These are phyloP conservation scores for Drosera capensis DNA, from an alignment of 148 eudicot genomes.

Conservation along the genomic window DNA sequence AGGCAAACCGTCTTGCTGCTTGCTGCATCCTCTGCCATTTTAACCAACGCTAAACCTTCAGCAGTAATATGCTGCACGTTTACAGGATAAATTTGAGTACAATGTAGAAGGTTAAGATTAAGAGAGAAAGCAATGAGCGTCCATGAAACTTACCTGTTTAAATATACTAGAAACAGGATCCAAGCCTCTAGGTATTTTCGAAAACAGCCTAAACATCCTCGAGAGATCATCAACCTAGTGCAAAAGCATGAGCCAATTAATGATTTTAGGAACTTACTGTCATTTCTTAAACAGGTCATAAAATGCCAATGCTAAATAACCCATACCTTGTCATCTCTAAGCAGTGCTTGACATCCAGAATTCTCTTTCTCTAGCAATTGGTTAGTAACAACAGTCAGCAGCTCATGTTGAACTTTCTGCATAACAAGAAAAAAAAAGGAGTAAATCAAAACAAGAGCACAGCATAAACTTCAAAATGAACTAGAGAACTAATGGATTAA, in stretches of 20 bases:
- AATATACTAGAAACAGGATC: slow-evolving; percentile 81
- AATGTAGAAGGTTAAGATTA: too few relatives aligned
- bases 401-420: slow-evolving; percentile 76
- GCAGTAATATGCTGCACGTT: slow-evolving; percentile 73
- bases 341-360: slow-evolving; percentile 83
- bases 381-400: slow-evolving; percentile 56
- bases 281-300: neutral
- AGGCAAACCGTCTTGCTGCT: slow-evolving; percentile 77
- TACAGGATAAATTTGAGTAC: too few relatives aligned
- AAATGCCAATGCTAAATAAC: neutral
- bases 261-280: neutral
- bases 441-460: neutral
- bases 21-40: slow-evolving; percentile 93
- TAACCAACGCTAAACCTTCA: slow-evolving; percentile 72
- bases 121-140: too few relatives aligned
- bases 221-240: slow-evolving; percentile 77
- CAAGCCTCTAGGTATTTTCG: slow-evolving; percentile 64
- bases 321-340: slow-evolving; percentile 79
- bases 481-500: too few relatives aligned
- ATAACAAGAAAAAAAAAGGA: neutral
- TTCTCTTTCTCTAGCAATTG: slow-evolving; percentile 86
- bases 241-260: neutral
- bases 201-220: slow-evolving; percentile 86
- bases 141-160: slow-evolving; percentile 63
- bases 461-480: neutral